Evolutionary conservation across 768 basidiomycete species (phyloP).

Genomic region (Panaeolus cyanescens): DNA sequence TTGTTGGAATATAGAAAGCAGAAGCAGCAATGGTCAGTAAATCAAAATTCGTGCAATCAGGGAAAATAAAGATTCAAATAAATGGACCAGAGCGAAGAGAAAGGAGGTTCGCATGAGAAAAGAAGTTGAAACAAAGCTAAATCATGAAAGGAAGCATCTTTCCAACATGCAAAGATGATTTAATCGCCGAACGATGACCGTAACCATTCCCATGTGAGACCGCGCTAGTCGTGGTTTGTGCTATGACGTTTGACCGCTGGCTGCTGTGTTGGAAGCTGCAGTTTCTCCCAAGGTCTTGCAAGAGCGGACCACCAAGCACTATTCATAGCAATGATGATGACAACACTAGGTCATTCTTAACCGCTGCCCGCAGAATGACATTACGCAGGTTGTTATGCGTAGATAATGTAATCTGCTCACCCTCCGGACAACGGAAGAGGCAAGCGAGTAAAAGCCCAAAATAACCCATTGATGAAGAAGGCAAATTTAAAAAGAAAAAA

Average conservation of each 20-base stretch:
- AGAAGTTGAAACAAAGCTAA: neutral
- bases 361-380: neutral
- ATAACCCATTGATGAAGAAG: slow-evolving; percentile 6
- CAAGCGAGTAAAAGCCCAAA: neutral
- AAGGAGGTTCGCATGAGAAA: neutral
- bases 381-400: neutral
- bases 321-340: neutral
- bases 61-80: neutral
- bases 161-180: neutral
- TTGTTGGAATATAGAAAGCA: neutral
- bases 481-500: slow-evolving; percentile 1
- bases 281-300: neutral
- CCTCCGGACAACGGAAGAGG: neutral
- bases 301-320: neutral
- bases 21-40: neutral
- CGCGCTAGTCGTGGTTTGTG: neutral
- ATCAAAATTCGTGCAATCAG: neutral
- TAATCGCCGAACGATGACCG: neutral
- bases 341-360: neutral
- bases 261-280: neutral
- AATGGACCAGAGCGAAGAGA: neutral
- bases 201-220: neutral
- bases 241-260: neutral
- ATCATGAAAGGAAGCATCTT: neutral
- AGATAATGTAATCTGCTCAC: neutral